Evolutionary conservation across 305 asterid species (phyloP).

Genomic region (Galium porrigens): DNA sequence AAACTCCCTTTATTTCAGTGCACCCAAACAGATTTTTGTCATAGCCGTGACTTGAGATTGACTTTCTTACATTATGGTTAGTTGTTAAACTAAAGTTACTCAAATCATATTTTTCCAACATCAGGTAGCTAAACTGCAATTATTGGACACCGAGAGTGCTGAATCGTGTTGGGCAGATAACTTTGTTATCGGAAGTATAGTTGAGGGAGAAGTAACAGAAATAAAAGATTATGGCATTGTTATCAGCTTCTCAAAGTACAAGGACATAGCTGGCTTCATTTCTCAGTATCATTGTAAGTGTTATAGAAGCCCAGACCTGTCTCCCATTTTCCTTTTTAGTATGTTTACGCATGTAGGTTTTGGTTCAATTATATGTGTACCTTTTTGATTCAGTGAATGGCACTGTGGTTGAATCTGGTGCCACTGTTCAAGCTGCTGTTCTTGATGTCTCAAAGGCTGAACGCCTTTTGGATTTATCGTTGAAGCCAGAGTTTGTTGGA

Average conservation of each 20-base stretch:
- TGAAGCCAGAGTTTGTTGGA: conserved; percentile 53
- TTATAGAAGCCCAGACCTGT: not conserved
- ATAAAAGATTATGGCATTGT: conserved; percentile 71
- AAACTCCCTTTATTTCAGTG: not conserved
- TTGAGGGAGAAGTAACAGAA: conserved; percentile 68
- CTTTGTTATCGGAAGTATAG: conserved; percentile 42
- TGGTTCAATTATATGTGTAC: not conserved
- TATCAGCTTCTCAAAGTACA: conserved; percentile 51
- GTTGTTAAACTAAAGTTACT: conserved; percentile 9
- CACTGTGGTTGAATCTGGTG: conserved; percentile 33
- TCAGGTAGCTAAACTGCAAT: conserved; percentile 70
- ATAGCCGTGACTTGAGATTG: not conserved
- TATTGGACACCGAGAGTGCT: conserved; percentile 32
- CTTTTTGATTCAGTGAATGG: conserved; percentile 45
- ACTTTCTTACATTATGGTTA: not conserved
- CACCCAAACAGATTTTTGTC: not conserved
- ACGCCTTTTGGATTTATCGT: conserved; percentile 72
- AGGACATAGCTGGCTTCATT: conserved; percentile 65
- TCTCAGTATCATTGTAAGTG: conserved; percentile 73
- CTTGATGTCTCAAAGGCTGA: conserved; percentile 82
- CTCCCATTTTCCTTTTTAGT: too few species aligned
- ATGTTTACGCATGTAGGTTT: not conserved
- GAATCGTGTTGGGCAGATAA: conserved; percentile 45
- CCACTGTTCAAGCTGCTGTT: conserved; percentile 54
- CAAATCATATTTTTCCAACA: conserved; percentile 11